phyloP scores from a whole-genome alignment of 1,284 basidiomycete genomes.

The Phellopilus nigrolimitatus region DNA sequence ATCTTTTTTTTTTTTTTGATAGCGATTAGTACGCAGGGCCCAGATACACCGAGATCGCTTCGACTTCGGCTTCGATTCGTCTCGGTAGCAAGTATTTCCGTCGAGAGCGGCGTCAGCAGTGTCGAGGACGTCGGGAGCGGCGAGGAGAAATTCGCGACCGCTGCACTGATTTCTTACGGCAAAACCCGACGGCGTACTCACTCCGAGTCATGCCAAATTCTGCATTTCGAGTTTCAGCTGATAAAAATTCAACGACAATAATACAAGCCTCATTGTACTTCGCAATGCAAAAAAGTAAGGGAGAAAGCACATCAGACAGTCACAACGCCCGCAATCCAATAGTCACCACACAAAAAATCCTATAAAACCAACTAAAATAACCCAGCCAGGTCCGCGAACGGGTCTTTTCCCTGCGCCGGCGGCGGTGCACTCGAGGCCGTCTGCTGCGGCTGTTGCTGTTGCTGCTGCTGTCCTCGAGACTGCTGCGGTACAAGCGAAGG shows the following conservation, averaged over 20 bases:
- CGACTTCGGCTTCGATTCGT: neutral
- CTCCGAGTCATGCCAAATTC: no score
- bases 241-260: no score
- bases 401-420: conserved; percentile 57
- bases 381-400: conserved; percentile 74
- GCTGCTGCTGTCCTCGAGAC: no score
- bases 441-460: conserved; percentile 26
- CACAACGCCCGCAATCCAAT: no score
- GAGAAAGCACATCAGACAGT: no score
- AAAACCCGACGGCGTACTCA: no score
- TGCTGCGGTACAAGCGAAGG: no score
- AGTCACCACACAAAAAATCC: neutral
- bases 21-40: neutral
- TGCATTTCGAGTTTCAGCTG: no score
- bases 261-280: no score
- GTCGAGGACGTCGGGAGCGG: no score
- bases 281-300: no score
- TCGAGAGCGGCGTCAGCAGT: neutral
- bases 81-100: neutral
- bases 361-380: conserved; percentile 47
- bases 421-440: conserved; percentile 22
- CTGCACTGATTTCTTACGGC: neutral
- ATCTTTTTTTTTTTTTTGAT: neutral
- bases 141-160: neutral
- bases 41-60: neutral